Base-by-base conservation (phyloP, 192 early-diverging fungal genomes). In the Umbelopsis ramanniana region DNA sequence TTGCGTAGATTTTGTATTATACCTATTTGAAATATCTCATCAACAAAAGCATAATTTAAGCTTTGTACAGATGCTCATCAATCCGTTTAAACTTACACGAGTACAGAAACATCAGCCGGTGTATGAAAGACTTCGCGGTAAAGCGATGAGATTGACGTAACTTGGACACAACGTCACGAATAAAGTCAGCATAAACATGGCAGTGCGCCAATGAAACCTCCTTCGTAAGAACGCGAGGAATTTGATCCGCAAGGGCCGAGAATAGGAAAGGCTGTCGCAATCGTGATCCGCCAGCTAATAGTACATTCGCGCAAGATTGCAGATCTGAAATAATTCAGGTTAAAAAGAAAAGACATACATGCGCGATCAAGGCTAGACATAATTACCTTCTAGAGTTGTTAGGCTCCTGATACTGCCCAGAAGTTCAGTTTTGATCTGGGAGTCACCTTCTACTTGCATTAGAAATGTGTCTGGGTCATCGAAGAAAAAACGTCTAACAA, bases 381-480 rank as follows among this genome's bases (percentile, higher is more conserved):
- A 63, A 12, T 6, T n/a, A 63, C 57, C 57, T 35, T 35, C 29
- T 37, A 63, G 12, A n/a, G 57, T 37, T n/a, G 4, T 14, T n/a
- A 29, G 24, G 17, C 10, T 35, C 57, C 33, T 63, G 2, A 63
- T 63, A 17, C 57, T 63, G 8, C 33, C 17, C 33, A 63, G 33
- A 19, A 63, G 26, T 12, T 35, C 57, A n/a, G 33, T 35, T 8
- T 37, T 35, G 4, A 63, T 35, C 57, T 63, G 29, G 29, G 33
- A 63, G 26, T 63, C 57, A 19, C 17, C 57, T 37, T 63, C 29
- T 22, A 17, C 57, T 63, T 63, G 57, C 57, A 63, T 63, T 37
- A 37, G 26, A 2, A 1, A 63, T 3, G 33, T 37, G 23, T 22
- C 57, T 35, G 33, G 1, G 33, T 5, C 48, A 50, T 35, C 33